These are phyloP conservation scores for Penicillium sp. DNA, from an alignment of 2,329 filamentous ascomycete genomes.

Conservation along the genomic window DNA sequence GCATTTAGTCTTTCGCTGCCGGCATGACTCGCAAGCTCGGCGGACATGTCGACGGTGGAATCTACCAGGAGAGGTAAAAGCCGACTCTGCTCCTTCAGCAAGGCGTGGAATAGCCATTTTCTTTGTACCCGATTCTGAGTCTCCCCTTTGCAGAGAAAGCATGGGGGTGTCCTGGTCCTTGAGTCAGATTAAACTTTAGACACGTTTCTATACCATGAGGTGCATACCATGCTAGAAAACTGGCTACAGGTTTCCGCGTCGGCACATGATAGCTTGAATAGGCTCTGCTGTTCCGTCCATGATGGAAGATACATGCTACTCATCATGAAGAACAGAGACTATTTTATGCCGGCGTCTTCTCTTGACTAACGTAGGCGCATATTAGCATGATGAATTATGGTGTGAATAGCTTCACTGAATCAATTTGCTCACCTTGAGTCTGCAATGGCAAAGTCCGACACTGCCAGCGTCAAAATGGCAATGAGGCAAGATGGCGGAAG, in stretches of 20 bases:
- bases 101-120: slow-evolving; percentile 41
- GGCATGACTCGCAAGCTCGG: slow-evolving; percentile 47
- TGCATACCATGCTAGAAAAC: slow-evolving; percentile 29
- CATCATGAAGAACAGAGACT: slow-evolving; percentile 23
- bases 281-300: slow-evolving; percentile 33
- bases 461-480: not conserved
- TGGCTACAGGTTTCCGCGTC: slow-evolving; percentile 33
- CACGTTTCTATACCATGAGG: not conserved
- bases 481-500: slow-evolving; percentile 2
- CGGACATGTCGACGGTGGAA: slow-evolving; percentile 40
- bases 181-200: slow-evolving; percentile 8
- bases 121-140: slow-evolving; percentile 23
- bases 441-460: slow-evolving; percentile 1
- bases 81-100: slow-evolving; percentile 34
- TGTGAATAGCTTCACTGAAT: not conserved
- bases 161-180: slow-evolving; percentile 25
- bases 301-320: slow-evolving; percentile 28
- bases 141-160: slow-evolving; percentile 22
- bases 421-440: not conserved
- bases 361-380: not conserved
- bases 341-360: not conserved
- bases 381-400: not conserved
- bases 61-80: slow-evolving; percentile 33
- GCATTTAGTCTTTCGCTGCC: slow-evolving; percentile 48
- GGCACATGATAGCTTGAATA: slow-evolving; percentile 33